Evolutionary conservation across 23 red algal genomes (phyloP).

Genomic region (Porphyridium purpureum): DNA sequence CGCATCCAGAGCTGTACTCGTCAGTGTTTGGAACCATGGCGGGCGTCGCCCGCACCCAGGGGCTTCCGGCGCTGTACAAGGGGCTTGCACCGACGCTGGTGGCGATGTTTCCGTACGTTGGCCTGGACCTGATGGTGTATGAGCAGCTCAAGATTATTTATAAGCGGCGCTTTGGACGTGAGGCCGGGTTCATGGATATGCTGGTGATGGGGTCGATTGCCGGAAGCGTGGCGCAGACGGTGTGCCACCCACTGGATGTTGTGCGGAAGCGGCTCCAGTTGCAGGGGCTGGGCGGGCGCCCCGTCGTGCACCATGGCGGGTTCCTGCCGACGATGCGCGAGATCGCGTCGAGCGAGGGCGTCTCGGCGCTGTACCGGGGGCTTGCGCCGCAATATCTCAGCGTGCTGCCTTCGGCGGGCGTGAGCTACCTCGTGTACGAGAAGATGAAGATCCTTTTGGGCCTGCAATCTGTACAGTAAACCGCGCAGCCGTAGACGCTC

Average conservation of each 20-base stretch:
- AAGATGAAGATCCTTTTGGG: conserved; percentile 52
- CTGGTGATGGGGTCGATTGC: conserved; percentile 68
- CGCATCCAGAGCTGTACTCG: conserved; percentile 56
- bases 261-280: conserved; percentile 78
- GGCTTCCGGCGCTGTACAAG: conserved; percentile 41
- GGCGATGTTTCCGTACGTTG: conserved; percentile 95
- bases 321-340: conserved; percentile 33
- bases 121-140: conserved; percentile 92
- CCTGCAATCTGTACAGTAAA: conserved; percentile 37
- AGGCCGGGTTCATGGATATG: conserved; percentile 11
- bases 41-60: conserved; percentile 26
- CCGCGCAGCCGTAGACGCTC: too few species aligned
- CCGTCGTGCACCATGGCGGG: conserved; percentile 51
- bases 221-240: conserved; percentile 64
- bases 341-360: conserved; percentile 60
- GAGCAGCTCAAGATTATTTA: conserved; percentile 85
- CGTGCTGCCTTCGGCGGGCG: conserved; percentile 71
- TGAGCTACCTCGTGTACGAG: conserved; percentile 85
- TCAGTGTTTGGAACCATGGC: conserved; percentile 29
- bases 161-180: not conserved
- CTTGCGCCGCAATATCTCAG: conserved; percentile 63
- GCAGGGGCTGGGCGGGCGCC: conserved; percentile 79
- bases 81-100: conserved; percentile 81
- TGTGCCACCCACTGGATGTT: conserved; percentile 86
- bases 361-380: conserved; percentile 45